Conservation (phyloP, 768 basidiomycete genomes). For the Pleurotus cornucopiae region DNA sequence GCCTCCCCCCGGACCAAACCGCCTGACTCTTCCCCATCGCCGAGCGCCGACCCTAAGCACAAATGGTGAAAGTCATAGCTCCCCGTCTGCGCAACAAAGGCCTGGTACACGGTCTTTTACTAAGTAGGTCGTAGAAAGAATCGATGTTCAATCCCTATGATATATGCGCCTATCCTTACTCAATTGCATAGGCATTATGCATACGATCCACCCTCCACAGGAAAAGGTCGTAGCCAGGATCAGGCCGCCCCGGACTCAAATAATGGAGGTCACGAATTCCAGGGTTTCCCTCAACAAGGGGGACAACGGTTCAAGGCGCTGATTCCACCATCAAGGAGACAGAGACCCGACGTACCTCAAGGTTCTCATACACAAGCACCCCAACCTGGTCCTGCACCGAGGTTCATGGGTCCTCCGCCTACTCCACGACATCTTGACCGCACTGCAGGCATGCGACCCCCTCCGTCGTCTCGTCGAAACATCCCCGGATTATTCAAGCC, state of each 20-base stretch:
- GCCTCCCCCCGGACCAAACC: constrained; percentile 51
- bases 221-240: constrained; percentile 36
- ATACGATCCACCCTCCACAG: constrained; percentile 48
- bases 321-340: neutral
- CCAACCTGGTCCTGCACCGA: constrained; percentile 14
- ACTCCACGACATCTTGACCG: constrained; percentile 39
- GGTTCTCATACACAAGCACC: constrained; percentile 11
- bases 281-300: constrained; percentile 12
- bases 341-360: constrained; percentile 9
- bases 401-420: constrained; percentile 50
- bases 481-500: neutral
- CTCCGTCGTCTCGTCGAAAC: neutral
- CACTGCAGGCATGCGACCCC: constrained; percentile 12
- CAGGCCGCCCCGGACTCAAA: constrained; percentile 31
- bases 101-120: constrained; percentile 48
- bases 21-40: constrained; percentile 64
- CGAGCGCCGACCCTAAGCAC: constrained; percentile 40
- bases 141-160: neutral
- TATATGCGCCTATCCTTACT: neutral
- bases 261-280: constrained; percentile 14
- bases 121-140: constrained; percentile 29
- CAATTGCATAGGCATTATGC: constrained; percentile 53
- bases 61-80: constrained; percentile 11
- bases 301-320: constrained; percentile 15
- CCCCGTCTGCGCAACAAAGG: constrained; percentile 22